A percentile compares a stretch with the other conserved stretches of the same genome.
Conservation (phyloP, 1,284 basidiomycete species). For the Tilletiaria anomala region DNA sequence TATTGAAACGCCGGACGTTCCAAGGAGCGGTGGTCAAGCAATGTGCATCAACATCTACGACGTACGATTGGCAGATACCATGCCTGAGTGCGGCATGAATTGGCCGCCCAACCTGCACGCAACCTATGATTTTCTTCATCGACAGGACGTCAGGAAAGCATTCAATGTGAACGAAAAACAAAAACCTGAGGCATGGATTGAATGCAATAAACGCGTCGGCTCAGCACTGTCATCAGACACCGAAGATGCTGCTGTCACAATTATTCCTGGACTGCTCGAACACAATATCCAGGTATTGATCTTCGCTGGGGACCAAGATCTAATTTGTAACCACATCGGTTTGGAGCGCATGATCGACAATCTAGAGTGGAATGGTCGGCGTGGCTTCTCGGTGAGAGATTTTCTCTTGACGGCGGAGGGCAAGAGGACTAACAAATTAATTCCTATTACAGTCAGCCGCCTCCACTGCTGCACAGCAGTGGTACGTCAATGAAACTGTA, state of each 20-base stretch:
- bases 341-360: constrained; percentile 68
- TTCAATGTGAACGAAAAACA: constrained; percentile 57
- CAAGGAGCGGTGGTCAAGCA: no score
- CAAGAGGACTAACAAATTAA: background rate
- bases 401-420: background rate
- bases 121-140: constrained; percentile 66
- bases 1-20: no score
- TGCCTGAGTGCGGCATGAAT: constrained; percentile 90
- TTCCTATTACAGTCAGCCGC: background rate
- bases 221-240: constrained; percentile 45
- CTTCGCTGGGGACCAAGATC: constrained; percentile 87
- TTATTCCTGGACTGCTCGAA: constrained; percentile 65
- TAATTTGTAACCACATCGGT: constrained; percentile 84
- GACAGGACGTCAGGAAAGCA: constrained; percentile 62
- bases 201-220: constrained; percentile 64
- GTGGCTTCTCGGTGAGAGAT: constrained; percentile 62
- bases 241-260: constrained; percentile 50
- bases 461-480: constrained; percentile 42
- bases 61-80: constrained; percentile 66
- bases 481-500: constrained; percentile 61
- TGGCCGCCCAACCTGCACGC: constrained; percentile 83
- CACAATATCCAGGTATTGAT: constrained; percentile 65
- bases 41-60: constrained; percentile 94
- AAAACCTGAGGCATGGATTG: constrained; percentile 71
- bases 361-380: constrained; percentile 69